Evolutionary conservation across 805 yeast species (phyloP), one percentile per base, ranked within the genome.

Genomic region (Isabelozyma heimii): DNA sequence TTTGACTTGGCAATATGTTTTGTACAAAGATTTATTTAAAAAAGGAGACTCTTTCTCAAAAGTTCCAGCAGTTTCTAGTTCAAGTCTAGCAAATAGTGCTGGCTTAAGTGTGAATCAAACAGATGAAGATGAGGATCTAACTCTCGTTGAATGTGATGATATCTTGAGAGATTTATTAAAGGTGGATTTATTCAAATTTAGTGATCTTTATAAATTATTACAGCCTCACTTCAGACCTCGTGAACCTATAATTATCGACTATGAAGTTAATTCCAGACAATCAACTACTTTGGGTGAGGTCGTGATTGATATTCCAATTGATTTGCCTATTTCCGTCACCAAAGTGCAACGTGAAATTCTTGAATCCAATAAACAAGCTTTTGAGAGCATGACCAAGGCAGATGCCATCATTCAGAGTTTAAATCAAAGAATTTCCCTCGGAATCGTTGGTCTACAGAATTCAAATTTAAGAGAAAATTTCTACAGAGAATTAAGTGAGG

Each of bases 261-360:
- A 90, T 67, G 82, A 81, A 44, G 79, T 94, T 35, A 80, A 84
- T 59, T 91, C 95, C 1, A 87, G 87, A 49, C 81, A 79, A 54
- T 87, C 91, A 37, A 76, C 89, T 2, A 89, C 92, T 2, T 72
- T 88, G 50, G 97, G 97, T 26, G 95, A 89, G 40, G 72, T 83
- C 2, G 86, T 87, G 5, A 75, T 87, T 49, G 99, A 94, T 62
- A 75, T 94, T 44, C 79, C 77, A 1, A 59, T 74, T 37, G 75
- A 70, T 40, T 61, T 74, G 79, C 65, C 71, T 52, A 61, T 61
- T 35, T 72, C 60, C 57, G 60, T 64, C 50, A 66, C 59, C 43
- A 70, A 55, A 61, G 61, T 59, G 54, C 80, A 61, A 62, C 65
- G 56, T 54, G 77, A 70, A 46, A 58, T 73, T 14, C 58, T 67